Conservation (phyloP, 2,329 filamentous ascomycete species). For the Cytospora schulzeri region DNA sequence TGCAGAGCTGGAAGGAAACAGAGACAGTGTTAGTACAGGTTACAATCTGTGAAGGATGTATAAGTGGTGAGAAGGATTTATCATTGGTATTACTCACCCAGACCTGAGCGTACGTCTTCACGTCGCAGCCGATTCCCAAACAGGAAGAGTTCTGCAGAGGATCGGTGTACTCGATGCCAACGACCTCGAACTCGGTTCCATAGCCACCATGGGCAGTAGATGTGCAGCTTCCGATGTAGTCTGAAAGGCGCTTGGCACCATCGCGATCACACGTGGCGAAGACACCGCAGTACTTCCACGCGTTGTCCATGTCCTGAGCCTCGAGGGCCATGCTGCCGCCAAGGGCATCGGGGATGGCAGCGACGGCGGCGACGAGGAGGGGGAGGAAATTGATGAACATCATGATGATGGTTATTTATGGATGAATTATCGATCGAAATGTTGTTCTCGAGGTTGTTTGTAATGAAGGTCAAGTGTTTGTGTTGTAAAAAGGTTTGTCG, state of each 20-base stretch:
- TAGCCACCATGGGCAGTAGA: background rate
- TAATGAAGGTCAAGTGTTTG: background rate
- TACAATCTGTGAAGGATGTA: background rate
- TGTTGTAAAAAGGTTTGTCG: background rate
- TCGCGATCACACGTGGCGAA: background rate
- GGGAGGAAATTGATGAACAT: background rate
- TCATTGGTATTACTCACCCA: background rate
- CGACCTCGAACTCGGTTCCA: background rate
- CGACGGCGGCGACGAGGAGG: background rate
- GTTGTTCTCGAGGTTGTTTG: background rate
- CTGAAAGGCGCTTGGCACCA: background rate
- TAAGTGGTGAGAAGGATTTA: background rate
- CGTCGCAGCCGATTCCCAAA: conserved; percentile 16
- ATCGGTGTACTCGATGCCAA: background rate
- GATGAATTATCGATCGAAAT: background rate
- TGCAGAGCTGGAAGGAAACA: background rate
- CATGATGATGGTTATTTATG: background rate
- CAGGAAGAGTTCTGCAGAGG: background rate
- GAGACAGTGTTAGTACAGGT: background rate
- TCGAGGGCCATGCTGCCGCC: background rate
- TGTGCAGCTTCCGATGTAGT: background rate
- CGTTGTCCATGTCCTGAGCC: background rate
- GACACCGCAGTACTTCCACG: conserved; percentile 3
- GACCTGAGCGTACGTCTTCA: background rate
- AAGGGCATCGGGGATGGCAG: background rate